phyloP scores from a whole-genome alignment of 768 basidiomycete genomes.

The Gelatoporia subvermispora region DNA sequence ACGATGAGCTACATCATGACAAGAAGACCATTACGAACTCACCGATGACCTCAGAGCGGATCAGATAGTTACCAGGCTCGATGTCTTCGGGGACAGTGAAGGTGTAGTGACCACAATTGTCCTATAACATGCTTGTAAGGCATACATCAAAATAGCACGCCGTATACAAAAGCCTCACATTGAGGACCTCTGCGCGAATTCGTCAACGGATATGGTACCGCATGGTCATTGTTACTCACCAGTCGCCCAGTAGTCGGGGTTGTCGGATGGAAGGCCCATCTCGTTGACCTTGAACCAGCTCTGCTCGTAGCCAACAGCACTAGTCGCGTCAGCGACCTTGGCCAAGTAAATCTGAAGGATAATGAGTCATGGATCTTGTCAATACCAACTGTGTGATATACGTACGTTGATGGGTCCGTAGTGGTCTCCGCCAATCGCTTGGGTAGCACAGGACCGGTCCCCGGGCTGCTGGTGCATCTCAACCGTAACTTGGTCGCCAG shows the following conservation, averaged over 20 bases:
- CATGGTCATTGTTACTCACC: constrained; percentile 3
- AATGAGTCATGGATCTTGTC: neutral
- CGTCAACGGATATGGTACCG: neutral
- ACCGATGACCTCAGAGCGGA: constrained; percentile 49
- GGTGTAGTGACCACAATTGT: constrained; percentile 51
- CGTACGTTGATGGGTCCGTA: constrained; percentile 41
- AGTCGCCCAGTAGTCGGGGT: constrained; percentile 43
- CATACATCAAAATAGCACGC: neutral
- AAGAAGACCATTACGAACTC: constrained; percentile 7
- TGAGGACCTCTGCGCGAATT: constrained; percentile 26
- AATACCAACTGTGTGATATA: neutral
- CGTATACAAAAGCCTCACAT: constrained; percentile 13
- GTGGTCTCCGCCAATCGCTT: constrained; percentile 50
- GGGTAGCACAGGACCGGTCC: constrained; percentile 39
- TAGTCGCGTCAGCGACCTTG: constrained; percentile 39
- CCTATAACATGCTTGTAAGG: constrained; percentile 18
- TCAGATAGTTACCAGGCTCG: constrained; percentile 41
- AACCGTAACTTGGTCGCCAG: constrained; percentile 43
- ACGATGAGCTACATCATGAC: neutral
- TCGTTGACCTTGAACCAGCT: constrained; percentile 51
- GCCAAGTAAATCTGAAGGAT: constrained; percentile 42
- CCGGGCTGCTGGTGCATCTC: constrained; percentile 53
- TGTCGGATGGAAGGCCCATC: constrained; percentile 43
- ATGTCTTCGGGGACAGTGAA: constrained; percentile 41
- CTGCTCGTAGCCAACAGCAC: constrained; percentile 37